Evolutionary conservation across 306 rosid species (phyloP).

Genomic region (Sicyos baderoa): DNA sequence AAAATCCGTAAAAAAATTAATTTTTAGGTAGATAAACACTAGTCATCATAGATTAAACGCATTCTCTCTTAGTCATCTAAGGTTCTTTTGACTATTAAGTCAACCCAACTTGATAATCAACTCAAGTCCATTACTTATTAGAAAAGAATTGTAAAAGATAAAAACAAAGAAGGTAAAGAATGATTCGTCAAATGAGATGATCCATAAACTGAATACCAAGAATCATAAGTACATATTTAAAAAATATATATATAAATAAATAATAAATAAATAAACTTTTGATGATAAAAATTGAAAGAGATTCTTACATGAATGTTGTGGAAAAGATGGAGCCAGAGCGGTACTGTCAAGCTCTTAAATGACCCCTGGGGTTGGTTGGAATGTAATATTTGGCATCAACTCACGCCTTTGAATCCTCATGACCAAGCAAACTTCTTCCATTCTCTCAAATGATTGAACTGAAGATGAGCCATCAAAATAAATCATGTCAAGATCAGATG

Average conservation of each 20-base stretch:
- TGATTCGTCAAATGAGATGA: not conserved
- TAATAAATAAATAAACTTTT: not conserved
- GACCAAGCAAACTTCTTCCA: constrained; percentile 10
- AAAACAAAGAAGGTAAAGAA: constrained; percentile 11
- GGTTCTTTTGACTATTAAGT: too few species aligned
- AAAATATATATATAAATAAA: not conserved
- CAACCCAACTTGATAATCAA: too few species aligned
- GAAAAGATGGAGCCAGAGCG: not conserved
- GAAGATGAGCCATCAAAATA: constrained; percentile 13
- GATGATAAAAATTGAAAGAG: not conserved
- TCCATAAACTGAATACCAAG: constrained; percentile 7
- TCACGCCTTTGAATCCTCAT: constrained; percentile 14
- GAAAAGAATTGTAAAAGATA: not conserved
- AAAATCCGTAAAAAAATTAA: too few species aligned
- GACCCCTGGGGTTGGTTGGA: constrained; percentile 1
- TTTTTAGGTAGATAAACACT: too few species aligned
- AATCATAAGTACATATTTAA: constrained; percentile 8
- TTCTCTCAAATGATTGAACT: constrained; percentile 17
- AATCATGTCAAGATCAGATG: constrained; percentile 12
- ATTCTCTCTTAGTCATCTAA: too few species aligned
- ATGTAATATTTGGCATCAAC: constrained; percentile 16
- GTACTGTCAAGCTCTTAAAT: constrained; percentile 6
- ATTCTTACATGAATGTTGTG: not conserved
- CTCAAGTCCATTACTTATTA: not conserved
- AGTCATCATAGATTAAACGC: too few species aligned